These are phyloP conservation scores for Russula lepida DNA, from an alignment of 768 basidiomycete species.

Conservation along the genomic window DNA sequence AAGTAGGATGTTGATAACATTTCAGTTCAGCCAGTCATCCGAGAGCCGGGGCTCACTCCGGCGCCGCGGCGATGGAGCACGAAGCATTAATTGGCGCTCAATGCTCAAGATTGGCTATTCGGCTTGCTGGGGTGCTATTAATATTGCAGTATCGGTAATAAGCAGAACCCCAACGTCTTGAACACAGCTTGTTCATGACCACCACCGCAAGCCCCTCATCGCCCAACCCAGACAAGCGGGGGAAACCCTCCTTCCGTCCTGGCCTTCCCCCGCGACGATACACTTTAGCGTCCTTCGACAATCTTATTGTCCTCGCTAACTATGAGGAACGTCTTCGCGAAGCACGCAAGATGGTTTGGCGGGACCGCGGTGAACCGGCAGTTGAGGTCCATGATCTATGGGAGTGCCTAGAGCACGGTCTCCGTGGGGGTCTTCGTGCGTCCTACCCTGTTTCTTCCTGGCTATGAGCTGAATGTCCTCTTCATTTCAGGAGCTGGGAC, in stretches of 20 bases:
- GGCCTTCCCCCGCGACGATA: constrained; percentile 43
- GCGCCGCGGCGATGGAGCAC: too few relatives aligned
- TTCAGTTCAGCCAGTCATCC: not conserved
- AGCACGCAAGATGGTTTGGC: constrained; percentile 75
- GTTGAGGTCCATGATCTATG: constrained; percentile 54
- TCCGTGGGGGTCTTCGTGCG: constrained; percentile 63
- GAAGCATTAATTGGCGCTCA: too few relatives aligned
- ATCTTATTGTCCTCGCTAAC: constrained; percentile 76
- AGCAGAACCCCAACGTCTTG: not conserved
- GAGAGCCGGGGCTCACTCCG: too few relatives aligned
- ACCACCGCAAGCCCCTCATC: not conserved
- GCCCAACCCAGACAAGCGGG: not conserved
- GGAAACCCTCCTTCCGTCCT: constrained; percentile 20
- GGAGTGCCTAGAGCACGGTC: constrained; percentile 65
- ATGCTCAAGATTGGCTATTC: not conserved
- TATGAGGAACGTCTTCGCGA: constrained; percentile 66
- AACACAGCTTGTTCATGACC: not conserved
- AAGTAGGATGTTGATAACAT: not conserved
- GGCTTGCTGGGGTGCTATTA: too few relatives aligned
- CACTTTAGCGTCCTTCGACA: constrained; percentile 73
- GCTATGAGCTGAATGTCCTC: not conserved
- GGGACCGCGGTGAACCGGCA: constrained; percentile 69
- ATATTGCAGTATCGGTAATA: too few relatives aligned
- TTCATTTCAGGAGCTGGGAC: constrained; percentile 58
- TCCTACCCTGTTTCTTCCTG: constrained; percentile 19